Evolutionary conservation across 306 rosid genomes (phyloP).

Genomic region (Pyrus pyrifolia): DNA sequence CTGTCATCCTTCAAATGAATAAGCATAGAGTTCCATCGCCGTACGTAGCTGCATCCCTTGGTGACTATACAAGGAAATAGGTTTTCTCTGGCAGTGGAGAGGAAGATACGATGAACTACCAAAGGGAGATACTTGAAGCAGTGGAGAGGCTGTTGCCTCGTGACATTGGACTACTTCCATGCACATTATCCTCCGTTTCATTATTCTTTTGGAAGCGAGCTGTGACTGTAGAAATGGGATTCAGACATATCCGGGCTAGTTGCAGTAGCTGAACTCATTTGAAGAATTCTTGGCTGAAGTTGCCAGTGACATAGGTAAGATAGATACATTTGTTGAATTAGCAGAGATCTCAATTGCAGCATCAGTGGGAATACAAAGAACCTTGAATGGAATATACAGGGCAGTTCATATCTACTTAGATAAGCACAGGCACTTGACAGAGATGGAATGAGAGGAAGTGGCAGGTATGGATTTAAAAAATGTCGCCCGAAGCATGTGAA

Average conservation of each 20-base stretch:
- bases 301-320: conserved; percentile 31
- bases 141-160: conserved; percentile 45
- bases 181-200: conserved; percentile 29
- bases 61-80: conserved; percentile 37
- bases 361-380: conserved; percentile 28
- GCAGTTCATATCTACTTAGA: conserved; percentile 37
- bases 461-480: conserved; percentile 34
- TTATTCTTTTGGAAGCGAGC: conserved; percentile 26
- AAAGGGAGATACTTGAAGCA: conserved; percentile 46
- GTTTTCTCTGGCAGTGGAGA: conserved; percentile 10
- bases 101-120: conserved; percentile 16
- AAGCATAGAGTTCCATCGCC: conserved; percentile 18
- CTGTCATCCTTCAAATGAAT: conserved; percentile 28
- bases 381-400: conserved; percentile 41
- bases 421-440: conserved; percentile 35
- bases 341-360: conserved; percentile 40
- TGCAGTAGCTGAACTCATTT: conserved; percentile 39
- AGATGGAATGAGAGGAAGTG: conserved; percentile 43
- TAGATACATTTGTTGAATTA: conserved; percentile 23
- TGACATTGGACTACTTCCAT: conserved; percentile 24
- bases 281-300: conserved; percentile 37
- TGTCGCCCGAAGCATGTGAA: conserved; percentile 44
- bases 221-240: conserved; percentile 30
- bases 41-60: conserved; percentile 33
- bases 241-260: conserved; percentile 23